These are phyloP conservation scores for Penicillium decumbens DNA, from an alignment of 2,329 filamentous ascomycete species.

Conservation along the genomic window DNA sequence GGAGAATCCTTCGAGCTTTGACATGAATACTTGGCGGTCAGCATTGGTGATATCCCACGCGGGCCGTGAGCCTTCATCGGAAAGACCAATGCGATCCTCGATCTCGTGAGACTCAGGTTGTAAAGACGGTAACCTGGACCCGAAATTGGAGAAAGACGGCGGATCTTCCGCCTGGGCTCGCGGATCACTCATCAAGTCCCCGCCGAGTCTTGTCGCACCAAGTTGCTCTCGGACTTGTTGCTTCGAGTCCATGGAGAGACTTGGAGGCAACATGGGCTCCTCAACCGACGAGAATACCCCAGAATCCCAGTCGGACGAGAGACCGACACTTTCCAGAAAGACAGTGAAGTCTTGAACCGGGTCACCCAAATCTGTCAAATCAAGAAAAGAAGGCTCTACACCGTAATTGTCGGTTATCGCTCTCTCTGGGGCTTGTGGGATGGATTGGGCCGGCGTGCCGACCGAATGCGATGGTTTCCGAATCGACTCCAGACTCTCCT, in stretches of 20 bases:
- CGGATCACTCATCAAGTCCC: constrained; percentile 38
- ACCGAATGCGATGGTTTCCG: constrained; percentile 33
- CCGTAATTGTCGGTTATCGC: constrained; percentile 42
- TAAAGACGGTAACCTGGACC: constrained; percentile 45
- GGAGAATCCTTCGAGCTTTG: constrained; percentile 45
- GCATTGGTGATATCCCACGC: constrained; percentile 47
- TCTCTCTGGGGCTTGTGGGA: constrained; percentile 33
- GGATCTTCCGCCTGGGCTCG: constrained; percentile 39
- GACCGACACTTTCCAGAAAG: constrained; percentile 47
- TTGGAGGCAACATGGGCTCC: constrained; percentile 36
- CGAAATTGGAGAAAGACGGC: constrained; percentile 47
- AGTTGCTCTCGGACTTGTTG: constrained; percentile 28
- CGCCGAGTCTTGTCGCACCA: constrained; percentile 33
- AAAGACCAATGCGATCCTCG: constrained; percentile 40
- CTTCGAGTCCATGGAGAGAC: constrained; percentile 37
- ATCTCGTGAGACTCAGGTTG: constrained; percentile 46
- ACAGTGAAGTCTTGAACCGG: constrained; percentile 49
- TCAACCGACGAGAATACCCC: constrained; percentile 44
- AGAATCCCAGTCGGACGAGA: constrained; percentile 49
- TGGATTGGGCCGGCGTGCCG: constrained; percentile 34
- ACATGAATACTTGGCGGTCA: constrained; percentile 44
- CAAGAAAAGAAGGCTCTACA: constrained; percentile 44
- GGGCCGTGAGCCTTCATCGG: constrained; percentile 42
- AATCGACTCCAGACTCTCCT: constrained; percentile 38
- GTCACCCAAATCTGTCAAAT: constrained; percentile 45